Percentiles rank a stretch among this genome's conserved stretches.
Evolutionary conservation across 2,329 filamentous ascomycete species (phyloP).

Genomic region (Diaporthe amygdali): DNA sequence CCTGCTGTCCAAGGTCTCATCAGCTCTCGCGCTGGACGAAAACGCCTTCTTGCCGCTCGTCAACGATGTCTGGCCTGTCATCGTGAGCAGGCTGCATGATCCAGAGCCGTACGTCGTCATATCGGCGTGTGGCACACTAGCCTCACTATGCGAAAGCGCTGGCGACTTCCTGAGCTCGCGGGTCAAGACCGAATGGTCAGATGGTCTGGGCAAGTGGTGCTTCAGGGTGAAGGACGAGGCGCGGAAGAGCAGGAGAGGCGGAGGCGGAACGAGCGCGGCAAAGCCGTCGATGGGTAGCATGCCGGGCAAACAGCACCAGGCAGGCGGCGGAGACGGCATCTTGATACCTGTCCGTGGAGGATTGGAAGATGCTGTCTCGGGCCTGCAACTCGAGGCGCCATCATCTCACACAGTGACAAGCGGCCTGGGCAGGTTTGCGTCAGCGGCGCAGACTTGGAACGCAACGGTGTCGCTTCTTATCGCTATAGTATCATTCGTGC

Average conservation of each 20-base stretch:
- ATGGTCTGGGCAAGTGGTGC: constrained; percentile 57
- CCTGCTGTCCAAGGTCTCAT: constrained; percentile 75
- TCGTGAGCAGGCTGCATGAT: constrained; percentile 72
- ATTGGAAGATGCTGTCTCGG: constrained; percentile 11
- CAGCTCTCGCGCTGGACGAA: constrained; percentile 76
- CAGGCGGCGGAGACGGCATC: constrained; percentile 27
- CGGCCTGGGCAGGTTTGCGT: constrained; percentile 63
- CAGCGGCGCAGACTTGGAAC: constrained; percentile 68
- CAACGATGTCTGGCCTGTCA: constrained; percentile 88
- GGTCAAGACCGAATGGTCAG: constrained; percentile 75
- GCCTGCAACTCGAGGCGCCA: constrained; percentile 9
- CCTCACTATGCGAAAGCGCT: constrained; percentile 71
- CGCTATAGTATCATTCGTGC: constrained; percentile 65
- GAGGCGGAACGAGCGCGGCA: background rate
- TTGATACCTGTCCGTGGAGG: constrained; percentile 39
- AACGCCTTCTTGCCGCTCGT: constrained; percentile 86
- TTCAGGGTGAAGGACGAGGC: constrained; percentile 47
- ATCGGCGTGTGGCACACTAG: constrained; percentile 72
- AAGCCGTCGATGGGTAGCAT: background rate
- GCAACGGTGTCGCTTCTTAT: constrained; percentile 64
- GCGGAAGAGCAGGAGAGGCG: constrained; percentile 28
- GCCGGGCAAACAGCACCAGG: constrained; percentile 5
- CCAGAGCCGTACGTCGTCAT: constrained; percentile 71
- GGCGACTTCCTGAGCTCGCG: constrained; percentile 82
- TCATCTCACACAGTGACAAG: constrained; percentile 26